Evolutionary conservation across 495 filamentous ascomycete genomes (phyloP), one percentile per base, ranked within the genome.

Genomic region (Annulohypoxylon moriforme): DNA sequence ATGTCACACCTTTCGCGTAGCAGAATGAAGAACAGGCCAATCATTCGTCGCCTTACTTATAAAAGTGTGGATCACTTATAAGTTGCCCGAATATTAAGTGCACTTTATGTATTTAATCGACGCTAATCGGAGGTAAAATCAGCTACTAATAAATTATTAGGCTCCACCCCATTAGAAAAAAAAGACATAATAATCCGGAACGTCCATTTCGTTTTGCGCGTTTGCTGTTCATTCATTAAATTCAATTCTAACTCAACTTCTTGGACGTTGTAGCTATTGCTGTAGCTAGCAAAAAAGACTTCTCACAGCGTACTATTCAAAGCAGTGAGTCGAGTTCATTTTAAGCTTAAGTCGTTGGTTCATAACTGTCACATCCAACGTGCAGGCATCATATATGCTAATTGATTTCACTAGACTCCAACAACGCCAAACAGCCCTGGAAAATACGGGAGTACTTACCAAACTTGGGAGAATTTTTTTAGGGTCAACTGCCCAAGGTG

Each of bases 71-170:
- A 38, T 25, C 71, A 62, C 53, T 70, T 74, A 68, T 69, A 74
- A 70, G 62, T 70, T 68, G 49, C 22, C 29, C 24, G 36, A 73
- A 73, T 69, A 69, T 69, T 67, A 74, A 69, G 47, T 66, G 40
- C 34, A 52, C 33, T 59, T 70, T 66, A 53, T 58, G 57, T 73
- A 73, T 70, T 74, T 74, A 74, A 74, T 69, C 49, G 40, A 60
- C 70, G 56, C 56, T 73, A 73, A 73, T 60, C 46, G 55, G 64
- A 72, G 60, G 69, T 72, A 65, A 73, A 73, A 68, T 64, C 59
- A 68, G 60, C 61, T 73, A 65, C 56, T 69, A 73, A 73, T 69
- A 73, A 58, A 69, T 65, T 68, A 36, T 66, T 38, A 53, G 47
- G 46, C 31, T 33, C 70, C 65, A 55, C 60, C 47, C 49, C 18